Evolutionary conservation across 2,329 filamentous ascomycete species (phyloP), one percentile per base, ranked within the genome.

Genomic region (Ophiognomonia clavigignenti-juglandacearum): DNA sequence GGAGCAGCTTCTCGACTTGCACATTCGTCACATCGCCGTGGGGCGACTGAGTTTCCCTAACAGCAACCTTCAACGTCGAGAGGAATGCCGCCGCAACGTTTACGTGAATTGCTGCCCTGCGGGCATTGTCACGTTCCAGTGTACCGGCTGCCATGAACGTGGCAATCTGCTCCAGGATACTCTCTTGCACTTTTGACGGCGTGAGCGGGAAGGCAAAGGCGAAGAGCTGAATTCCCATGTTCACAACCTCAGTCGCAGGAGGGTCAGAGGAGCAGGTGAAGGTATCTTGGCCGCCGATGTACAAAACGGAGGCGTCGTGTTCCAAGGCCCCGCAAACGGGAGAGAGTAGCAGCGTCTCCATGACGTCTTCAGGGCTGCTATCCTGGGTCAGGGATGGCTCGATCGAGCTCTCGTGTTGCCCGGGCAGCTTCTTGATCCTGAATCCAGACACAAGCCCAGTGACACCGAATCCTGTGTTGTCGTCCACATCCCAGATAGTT

Each of bases 391-490:
- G 59, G 4, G 63, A 57, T 36, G 55, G 65, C 27, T 76, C 71
- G 11, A 66, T 59, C 0, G 70, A 64, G 41, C 67, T 74, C 31
- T 81, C 77, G 48, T 85, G 80, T 58, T 86, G 84, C 23, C 88
- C 86, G 13, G 83, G 82, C 47, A 91, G 74, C 22, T 76, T 79
- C 57, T 77, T 82, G 16, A 90, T 73, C 44, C 85, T 79, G 61
- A 93, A 90, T 0, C 89, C 88, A 19, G 80, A 77, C 1, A 95
- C 83, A 19, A 97, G 71, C 1, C 91, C 88, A 9, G 88, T 95
- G 14, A 98, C 85, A 3, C 95, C 93, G 64, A 96, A 97, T 1
- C 91, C 92, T 57, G 85, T 91, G 60, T 97, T 97, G 63, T 98
- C 93, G 8, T 84, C 86, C 6, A 96, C 80, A 53, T 97, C 92